Conservation (phyloP, 202 grass and related monocot species). For the Setaria italica region DNA sequence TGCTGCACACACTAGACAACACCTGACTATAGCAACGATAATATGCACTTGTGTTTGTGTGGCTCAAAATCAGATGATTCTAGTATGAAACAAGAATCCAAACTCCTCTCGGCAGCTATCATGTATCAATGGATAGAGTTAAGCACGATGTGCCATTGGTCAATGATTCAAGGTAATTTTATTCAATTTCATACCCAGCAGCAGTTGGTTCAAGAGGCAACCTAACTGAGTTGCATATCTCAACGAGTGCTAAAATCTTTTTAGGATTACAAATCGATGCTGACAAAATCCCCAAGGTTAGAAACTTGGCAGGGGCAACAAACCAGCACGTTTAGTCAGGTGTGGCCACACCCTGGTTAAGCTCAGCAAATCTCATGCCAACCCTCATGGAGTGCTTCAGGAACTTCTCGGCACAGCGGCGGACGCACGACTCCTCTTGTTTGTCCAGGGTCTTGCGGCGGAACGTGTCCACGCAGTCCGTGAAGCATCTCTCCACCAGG, state of each 20-base stretch:
- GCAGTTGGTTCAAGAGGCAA: conserved; percentile 17
- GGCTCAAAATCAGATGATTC: not conserved
- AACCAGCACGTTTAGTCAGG: conserved; percentile 56
- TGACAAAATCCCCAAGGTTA: conserved; percentile 27
- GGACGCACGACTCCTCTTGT: conserved; percentile 86
- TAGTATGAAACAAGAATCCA: not conserved
- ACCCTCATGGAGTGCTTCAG: conserved; percentile 99
- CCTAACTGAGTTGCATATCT: not conserved
- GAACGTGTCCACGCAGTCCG: conserved; percentile 86
- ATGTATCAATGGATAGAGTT: not conserved
- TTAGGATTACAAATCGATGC: conserved; percentile 42
- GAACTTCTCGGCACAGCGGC: conserved; percentile 92
- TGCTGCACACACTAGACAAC: not conserved
- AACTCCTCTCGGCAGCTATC: not conserved
- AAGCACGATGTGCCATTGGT: not conserved
- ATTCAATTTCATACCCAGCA: conserved; percentile 36
- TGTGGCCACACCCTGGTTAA: conserved; percentile 88
- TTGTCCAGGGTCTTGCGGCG: conserved; percentile 90
- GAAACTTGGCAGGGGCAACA: conserved; percentile 6
- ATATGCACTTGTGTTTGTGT: not conserved
- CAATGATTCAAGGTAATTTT: conserved; percentile 39
- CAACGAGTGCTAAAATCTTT: conserved; percentile 23
- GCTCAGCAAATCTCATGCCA: conserved; percentile 94
- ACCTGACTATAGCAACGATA: not conserved
- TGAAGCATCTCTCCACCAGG: conserved; percentile 88